Conservation (phyloP, 306 rosid genomes). For the Prunus davidiana region DNA sequence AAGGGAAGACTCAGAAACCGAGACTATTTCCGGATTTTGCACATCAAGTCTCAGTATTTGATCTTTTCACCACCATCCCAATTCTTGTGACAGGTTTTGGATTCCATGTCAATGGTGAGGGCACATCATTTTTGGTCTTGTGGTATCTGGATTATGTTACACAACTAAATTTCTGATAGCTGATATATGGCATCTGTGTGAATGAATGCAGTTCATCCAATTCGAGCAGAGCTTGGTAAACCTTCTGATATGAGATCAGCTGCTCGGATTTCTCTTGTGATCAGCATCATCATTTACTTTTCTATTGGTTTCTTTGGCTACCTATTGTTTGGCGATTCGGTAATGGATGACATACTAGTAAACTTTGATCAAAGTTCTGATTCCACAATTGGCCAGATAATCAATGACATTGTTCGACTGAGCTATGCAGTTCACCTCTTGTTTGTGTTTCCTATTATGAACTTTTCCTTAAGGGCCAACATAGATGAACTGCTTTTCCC, state of each 20-base stretch:
- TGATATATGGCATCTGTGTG: background rate
- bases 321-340: slow-evolving; percentile 53
- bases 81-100: slow-evolving; percentile 54
- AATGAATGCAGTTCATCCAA: slow-evolving; percentile 61
- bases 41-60: slow-evolving; percentile 37
- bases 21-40: slow-evolving; percentile 51
- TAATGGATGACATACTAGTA: slow-evolving; percentile 46
- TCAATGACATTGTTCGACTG: slow-evolving; percentile 42
- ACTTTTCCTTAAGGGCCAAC: slow-evolving; percentile 47
- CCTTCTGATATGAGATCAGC: slow-evolving; percentile 42
- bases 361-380: slow-evolving; percentile 51
- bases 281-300: slow-evolving; percentile 41
- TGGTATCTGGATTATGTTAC: background rate
- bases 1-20: slow-evolving; percentile 38
- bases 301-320: slow-evolving; percentile 60
- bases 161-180: background rate
- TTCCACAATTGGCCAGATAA: slow-evolving; percentile 27
- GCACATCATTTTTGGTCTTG: background rate
- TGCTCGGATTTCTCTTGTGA: slow-evolving; percentile 32
- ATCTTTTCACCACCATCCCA: slow-evolving; percentile 59
- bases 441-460: slow-evolving; percentile 53
- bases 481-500: slow-evolving; percentile 47
- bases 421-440: slow-evolving; percentile 64
- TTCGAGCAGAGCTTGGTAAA: slow-evolving; percentile 55
- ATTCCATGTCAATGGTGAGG: slow-evolving; percentile 53